phyloP scores from a whole-genome alignment of 75 land plant genomes.

The Pinus albicaulis region DNA sequence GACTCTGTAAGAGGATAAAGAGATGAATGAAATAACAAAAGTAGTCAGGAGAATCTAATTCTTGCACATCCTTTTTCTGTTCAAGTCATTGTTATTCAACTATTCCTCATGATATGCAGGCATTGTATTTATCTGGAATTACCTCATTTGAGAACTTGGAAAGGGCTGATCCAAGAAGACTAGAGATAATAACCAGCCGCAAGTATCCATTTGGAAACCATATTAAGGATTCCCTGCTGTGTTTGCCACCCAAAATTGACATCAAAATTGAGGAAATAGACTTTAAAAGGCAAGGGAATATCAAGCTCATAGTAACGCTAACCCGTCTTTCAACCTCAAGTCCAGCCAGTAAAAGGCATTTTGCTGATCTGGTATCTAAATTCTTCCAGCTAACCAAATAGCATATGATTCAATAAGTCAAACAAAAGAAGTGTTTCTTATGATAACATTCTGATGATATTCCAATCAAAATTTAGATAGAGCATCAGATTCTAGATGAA shows the following conservation, averaged over 20 bases:
- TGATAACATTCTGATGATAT: not conserved
- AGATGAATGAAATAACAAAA: not conserved
- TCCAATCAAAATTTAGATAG: not conserved
- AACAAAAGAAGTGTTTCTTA: not conserved
- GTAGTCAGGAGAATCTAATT: not conserved
- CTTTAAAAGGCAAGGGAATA: conserved; percentile 40
- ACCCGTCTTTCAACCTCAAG: conserved; percentile 37
- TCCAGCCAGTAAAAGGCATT: conserved; percentile 50
- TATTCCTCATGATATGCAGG: conserved; percentile 44
- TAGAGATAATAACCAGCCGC: conserved; percentile 89
- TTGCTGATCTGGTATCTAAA: conserved; percentile 78
- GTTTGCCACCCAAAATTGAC: conserved; percentile 86
- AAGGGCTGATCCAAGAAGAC: conserved; percentile 88
- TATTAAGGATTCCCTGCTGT: conserved; percentile 66
- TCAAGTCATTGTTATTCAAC: not conserved
- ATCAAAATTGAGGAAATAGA: conserved; percentile 53
- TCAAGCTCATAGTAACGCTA: conserved; percentile 44
- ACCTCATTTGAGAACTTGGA: conserved; percentile 68
- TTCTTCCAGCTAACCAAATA: not conserved
- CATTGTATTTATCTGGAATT: conserved; percentile 75
- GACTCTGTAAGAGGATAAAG: not conserved
- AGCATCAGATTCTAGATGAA: not conserved
- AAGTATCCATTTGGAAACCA: conserved; percentile 98
- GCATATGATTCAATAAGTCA: not conserved
- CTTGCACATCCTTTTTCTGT: not conserved